phyloP scores from a whole-genome alignment of 1,284 basidiomycete genomes.

The Marasmius sp. region DNA sequence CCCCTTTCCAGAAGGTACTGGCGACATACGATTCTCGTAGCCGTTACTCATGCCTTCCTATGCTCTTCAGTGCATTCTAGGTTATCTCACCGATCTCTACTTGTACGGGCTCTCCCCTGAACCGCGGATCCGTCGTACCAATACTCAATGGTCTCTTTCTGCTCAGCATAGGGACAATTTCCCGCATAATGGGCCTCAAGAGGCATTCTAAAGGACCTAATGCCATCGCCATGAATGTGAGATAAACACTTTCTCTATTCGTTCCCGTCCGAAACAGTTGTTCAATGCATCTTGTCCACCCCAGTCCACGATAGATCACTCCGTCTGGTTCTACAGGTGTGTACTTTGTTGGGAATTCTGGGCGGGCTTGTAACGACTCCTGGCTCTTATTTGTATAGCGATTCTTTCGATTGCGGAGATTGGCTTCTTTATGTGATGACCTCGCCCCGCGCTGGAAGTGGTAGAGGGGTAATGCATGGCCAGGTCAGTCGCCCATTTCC shows the following conservation, averaged over 20 bases:
- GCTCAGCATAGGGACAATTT: slow-evolving; percentile 64
- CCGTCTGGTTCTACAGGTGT: slow-evolving; percentile 82
- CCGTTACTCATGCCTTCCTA: not conserved
- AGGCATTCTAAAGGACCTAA: slow-evolving; percentile 45
- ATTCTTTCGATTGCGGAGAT: slow-evolving; percentile 75
- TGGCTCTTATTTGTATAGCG: slow-evolving; percentile 37
- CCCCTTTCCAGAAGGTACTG: slow-evolving; percentile 78
- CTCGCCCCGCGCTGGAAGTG: slow-evolving; percentile 66
- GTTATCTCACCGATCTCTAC: slow-evolving; percentile 83
- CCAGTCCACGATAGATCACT: slow-evolving; percentile 83
- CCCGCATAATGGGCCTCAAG: slow-evolving; percentile 67
- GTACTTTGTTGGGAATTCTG: not conserved
- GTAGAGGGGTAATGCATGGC: slow-evolving; percentile 76
- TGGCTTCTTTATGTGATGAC: slow-evolving; percentile 82
- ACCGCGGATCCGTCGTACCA: not conserved
- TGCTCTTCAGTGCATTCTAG: slow-evolving; percentile 70
- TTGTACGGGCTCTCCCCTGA: slow-evolving; percentile 50
- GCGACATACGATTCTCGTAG: not conserved
- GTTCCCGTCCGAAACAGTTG: not conserved
- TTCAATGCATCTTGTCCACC: slow-evolving; percentile 1
- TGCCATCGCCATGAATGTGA: slow-evolving; percentile 69
- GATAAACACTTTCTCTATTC: slow-evolving; percentile 22
- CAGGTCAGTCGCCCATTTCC: slow-evolving; percentile 42
- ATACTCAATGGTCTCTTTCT: slow-evolving; percentile 9
- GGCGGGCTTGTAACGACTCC: not conserved